Evolutionary conservation across 177 flowering plant species (phyloP), one percentile per base, ranked within the genome.

Genomic region (Telopea speciosissima): DNA sequence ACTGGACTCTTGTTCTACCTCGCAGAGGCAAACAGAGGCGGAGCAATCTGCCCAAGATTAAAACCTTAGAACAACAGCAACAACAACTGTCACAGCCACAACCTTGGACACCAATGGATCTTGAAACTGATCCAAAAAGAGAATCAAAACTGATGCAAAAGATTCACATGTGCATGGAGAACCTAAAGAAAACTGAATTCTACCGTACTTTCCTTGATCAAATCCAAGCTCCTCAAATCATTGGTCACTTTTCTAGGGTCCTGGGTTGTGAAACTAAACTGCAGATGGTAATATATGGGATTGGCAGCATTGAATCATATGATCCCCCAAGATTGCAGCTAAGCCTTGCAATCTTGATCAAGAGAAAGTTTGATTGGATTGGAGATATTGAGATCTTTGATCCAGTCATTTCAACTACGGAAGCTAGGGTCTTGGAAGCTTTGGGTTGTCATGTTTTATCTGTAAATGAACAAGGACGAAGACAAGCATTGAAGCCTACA

Each of bases 281-380:
- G 85, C 77, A 78, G 72, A 87, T 94, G 98, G 91, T 94, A 42
- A 78, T 94, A 12, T 90, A 92, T 78, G 98, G 98, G 14, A 92
- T 94, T 63, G 97, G 98, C 24, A 94, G 93, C 84, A 88, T 94
- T 44, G 93, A 90, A 63, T 84, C 87, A 5, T 85, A 78, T 68
- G 90, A 89, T 58, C 42, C 81, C 11, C 89, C 98, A 13, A 76
- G 97, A 12, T 65, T 89, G 78, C 98, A 94, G 80, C 88, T 94
- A 0, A 77, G 90, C 62, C 79, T 94, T 26, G 93, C 93, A 8
- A 71, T 94, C 54, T 78, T 90, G 81, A 73, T 92, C 81, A 87
- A 85, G 70, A 85, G 83, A 73, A 81, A 71, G 25, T 80, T 92
- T 45, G 70, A 73, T 72, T 94, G 96, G 92, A 83, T 94, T 42